phyloP scores from a whole-genome alignment of 1,284 basidiomycete genomes.

The Austropuccinia psidii region DNA sequence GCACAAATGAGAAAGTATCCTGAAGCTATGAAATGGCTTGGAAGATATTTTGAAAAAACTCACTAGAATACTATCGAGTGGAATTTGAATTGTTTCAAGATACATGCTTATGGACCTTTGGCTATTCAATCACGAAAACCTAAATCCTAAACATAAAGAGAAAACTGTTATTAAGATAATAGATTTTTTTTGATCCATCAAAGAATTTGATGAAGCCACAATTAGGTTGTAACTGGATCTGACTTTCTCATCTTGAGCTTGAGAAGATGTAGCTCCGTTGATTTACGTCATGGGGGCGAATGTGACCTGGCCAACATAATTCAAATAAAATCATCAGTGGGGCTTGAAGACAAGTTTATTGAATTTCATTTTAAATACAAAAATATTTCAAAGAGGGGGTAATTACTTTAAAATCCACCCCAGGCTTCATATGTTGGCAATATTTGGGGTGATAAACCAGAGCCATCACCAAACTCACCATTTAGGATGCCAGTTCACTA shows the following conservation, averaged over 20 bases:
- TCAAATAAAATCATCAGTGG: constrained; percentile 34
- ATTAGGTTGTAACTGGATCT: constrained; percentile 68
- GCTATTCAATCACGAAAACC: constrained; percentile 88
- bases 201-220: constrained; percentile 74
- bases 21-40: no score
- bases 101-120: constrained; percentile 75
- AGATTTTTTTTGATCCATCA: constrained; percentile 64
- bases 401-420: constrained; percentile 78
- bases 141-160: constrained; percentile 57
- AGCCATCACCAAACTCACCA: constrained; percentile 75
- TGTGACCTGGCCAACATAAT: constrained; percentile 57
- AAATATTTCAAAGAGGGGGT: neutral
- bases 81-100: constrained; percentile 77
- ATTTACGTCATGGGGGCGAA: constrained; percentile 81
- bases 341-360: neutral
- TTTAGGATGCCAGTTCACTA: constrained; percentile 64
- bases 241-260: constrained; percentile 61
- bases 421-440: constrained; percentile 67
- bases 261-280: constrained; percentile 69
- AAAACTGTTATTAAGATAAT: neutral
- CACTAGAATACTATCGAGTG: constrained; percentile 75
- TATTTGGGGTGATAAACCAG: constrained; percentile 79
- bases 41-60: constrained; percentile 41
- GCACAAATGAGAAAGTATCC: neutral
- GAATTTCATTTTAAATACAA: neutral